phyloP scores from a whole-genome alignment of 495 filamentous ascomycete species.

The Apodospora peruviana region DNA sequence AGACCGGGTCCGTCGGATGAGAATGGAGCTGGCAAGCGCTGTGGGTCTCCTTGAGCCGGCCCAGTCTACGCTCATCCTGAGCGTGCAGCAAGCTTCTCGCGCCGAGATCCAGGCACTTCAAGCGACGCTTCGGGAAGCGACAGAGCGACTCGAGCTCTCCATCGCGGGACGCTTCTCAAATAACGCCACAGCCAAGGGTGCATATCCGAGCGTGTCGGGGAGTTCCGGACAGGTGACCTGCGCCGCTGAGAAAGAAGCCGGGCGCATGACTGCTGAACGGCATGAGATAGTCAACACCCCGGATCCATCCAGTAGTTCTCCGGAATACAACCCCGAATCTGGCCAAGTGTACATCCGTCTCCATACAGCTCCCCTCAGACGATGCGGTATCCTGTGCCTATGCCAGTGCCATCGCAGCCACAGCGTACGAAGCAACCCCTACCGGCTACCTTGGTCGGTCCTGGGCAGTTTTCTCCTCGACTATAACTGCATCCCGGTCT shows the following conservation, averaged over 20 bases:
- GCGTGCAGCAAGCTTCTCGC: neutral
- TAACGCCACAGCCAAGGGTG: neutral
- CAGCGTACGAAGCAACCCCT: neutral
- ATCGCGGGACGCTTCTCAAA: neutral
- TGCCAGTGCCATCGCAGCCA: neutral
- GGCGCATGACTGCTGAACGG: neutral
- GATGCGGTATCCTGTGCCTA: neutral
- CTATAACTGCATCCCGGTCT: neutral
- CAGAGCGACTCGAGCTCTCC: neutral
- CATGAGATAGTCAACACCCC: neutral
- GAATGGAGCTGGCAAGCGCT: neutral
- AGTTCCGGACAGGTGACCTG: neutral
- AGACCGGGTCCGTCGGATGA: neutral
- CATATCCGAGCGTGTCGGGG: neutral
- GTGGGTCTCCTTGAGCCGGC: neutral
- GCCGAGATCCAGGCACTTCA: neutral
- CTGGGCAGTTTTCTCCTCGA: neutral
- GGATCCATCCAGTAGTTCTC: neutral
- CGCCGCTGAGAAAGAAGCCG: neutral
- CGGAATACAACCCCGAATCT: neutral
- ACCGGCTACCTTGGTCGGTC: neutral
- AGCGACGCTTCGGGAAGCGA: neutral
- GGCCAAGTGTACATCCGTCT: neutral
- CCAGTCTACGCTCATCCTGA: neutral
- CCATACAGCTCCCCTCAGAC: neutral